phyloP scores from a whole-genome alignment of 2,329 filamentous ascomycete genomes.

The Calonectria leucothoes region DNA sequence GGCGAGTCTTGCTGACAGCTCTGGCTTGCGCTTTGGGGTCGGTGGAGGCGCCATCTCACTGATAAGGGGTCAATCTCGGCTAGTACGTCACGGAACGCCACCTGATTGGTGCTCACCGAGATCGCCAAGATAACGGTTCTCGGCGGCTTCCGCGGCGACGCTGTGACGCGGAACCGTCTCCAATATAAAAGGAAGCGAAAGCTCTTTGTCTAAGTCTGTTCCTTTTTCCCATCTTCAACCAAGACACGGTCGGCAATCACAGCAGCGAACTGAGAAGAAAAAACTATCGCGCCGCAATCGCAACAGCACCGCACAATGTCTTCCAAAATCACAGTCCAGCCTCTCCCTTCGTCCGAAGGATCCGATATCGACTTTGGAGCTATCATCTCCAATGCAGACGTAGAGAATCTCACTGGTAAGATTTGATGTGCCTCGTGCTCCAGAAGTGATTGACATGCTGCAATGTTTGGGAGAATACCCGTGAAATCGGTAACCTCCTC shows the following conservation, averaged over 20 bases:
- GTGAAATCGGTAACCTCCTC: slow-evolving; percentile 70
- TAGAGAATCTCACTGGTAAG: slow-evolving; percentile 73
- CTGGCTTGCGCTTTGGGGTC: background rate
- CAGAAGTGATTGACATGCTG: slow-evolving; percentile 17
- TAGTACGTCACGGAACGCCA: background rate
- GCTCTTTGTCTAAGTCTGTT: background rate
- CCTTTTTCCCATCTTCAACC: background rate
- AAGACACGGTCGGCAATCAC: background rate
- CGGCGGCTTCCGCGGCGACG: slow-evolving; percentile 14
- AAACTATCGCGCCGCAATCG: background rate
- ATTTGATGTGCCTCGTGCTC: slow-evolving; percentile 21
- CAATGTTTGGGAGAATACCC: slow-evolving; percentile 62
- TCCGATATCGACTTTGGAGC: slow-evolving; percentile 70
- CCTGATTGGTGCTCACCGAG: background rate
- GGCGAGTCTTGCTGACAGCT: background rate
- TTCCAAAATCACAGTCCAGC: slow-evolving; percentile 48
- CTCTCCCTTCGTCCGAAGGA: slow-evolving; percentile 49
- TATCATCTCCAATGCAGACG: slow-evolving; percentile 65
- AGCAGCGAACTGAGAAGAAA: background rate
- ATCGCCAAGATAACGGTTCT: slow-evolving; percentile 17
- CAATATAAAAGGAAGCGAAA: slow-evolving; percentile 1
- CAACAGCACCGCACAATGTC: slow-evolving; percentile 27
- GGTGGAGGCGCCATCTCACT: background rate
- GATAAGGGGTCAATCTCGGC: slow-evolving; percentile 11
- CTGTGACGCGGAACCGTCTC: background rate